Evolutionary conservation across 768 basidiomycete genomes (phyloP), one percentile per base, ranked within the genome.

Genomic region (Russula sp.): DNA sequence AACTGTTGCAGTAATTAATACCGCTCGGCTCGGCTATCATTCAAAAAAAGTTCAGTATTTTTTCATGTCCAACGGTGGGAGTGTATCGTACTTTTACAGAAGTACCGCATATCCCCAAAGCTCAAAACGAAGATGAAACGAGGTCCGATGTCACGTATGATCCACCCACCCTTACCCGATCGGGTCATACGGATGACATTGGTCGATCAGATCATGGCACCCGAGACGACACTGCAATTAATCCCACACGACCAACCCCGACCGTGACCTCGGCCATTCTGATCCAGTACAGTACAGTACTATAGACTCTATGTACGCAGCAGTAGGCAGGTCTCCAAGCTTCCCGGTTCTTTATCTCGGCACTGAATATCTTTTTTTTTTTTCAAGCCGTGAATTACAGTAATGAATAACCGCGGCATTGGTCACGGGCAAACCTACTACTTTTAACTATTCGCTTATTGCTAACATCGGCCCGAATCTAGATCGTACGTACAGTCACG

Each of bases 71-170:
- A 1, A 11, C 6, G 38, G 46, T 48, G 46, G n/a, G 22, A 10
- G 28, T n/a, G 44, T 46, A 46, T 46, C 44, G 44, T 22, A 10
- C 44, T 46, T 46, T 46, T n/a, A 44, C 42, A 44, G 42, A n/a
- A 2, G 44, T 10, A 46, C 46, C 22, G 46, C 46, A 48, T 48
- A 24, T 22, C 46, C 46, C 46, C 44, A 46, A 46, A 11, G 42
- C 42, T 46, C 44, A n/a, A 48, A 48, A 22, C 44, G 44, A n/a
- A 48, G 22, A 11, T 20, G 44, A 46, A 46, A 48, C 46, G 22
- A n/a, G 44, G 44, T 44, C 44, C 44, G 44, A 44, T n/a, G 42
- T 44, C 42, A n/a, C n/a, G n/a, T n/a, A n/a, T n/a, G n/a, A 44
- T 44, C 44, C 44, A 44, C 9, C 42, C 44, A 44, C n/a, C n/a